Conservation (phyloP, 2,329 filamentous ascomycete species). For the Clonostachys solani region DNA sequence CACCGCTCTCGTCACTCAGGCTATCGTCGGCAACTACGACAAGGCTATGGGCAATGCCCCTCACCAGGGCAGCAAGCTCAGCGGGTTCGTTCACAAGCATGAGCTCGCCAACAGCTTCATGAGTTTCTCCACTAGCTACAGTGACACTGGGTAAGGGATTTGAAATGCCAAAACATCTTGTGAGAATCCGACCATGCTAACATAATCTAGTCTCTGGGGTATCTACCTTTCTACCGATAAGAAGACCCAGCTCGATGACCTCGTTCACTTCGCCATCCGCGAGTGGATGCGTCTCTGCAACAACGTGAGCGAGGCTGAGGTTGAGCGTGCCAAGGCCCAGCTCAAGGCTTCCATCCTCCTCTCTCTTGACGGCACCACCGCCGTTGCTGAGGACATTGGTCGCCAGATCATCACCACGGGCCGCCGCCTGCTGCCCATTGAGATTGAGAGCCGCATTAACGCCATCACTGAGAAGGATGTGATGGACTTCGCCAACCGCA, state of each 20-base stretch:
- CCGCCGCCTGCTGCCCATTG: constrained; percentile 82
- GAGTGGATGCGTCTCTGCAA: constrained; percentile 96
- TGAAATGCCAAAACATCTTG: neutral
- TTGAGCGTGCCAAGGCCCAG: constrained; percentile 98
- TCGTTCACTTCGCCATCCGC: constrained; percentile 96
- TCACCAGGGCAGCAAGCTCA: constrained; percentile 97
- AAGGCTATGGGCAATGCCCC: constrained; percentile 96
- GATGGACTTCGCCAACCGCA: constrained; percentile 91
- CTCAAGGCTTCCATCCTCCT: constrained; percentile 98
- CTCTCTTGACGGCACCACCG: constrained; percentile 94
- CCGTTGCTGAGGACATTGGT: constrained; percentile 96
- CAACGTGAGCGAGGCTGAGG: constrained; percentile 84
- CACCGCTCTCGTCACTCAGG: constrained; percentile 94
- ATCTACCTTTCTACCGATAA: constrained; percentile 97
- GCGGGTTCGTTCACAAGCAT: constrained; percentile 88
- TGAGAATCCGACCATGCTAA: constrained; percentile 13
- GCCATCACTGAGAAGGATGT: constrained; percentile 92
- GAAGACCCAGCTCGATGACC: constrained; percentile 82
- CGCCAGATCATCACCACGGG: constrained; percentile 98
- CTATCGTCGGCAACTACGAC: constrained; percentile 99
- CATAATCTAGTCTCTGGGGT: constrained; percentile 78
- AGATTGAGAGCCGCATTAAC: constrained; percentile 91
- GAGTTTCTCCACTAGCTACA: constrained; percentile 99
- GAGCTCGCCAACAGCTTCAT: constrained; percentile 99
- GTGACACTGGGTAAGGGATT: constrained; percentile 83